These are phyloP conservation scores for Coemansia sp. DNA, from an alignment of 192 early-diverging fungal species.

Conservation along the genomic window DNA sequence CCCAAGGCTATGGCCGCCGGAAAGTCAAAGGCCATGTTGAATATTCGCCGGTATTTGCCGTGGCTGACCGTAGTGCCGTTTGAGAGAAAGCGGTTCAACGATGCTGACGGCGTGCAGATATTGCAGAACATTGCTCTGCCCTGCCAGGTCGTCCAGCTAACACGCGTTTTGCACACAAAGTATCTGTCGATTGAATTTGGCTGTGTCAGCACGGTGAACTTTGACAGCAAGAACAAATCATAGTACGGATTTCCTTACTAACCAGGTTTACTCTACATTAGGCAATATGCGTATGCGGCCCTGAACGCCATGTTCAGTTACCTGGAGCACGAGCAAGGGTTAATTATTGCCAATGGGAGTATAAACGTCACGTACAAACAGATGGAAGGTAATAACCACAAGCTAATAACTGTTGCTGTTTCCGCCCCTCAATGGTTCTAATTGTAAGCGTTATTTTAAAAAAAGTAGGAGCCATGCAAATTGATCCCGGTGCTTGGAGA, in stretches of 20 bases:
- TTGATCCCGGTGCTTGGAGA: conserved; percentile 46
- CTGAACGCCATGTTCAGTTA: conserved; percentile 37
- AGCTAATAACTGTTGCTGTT: too few relatives aligned
- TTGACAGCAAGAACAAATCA: too few relatives aligned
- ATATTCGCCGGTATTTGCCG: conserved; percentile 43
- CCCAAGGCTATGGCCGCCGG: conserved; percentile 37
- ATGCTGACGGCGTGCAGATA: conserved; percentile 20
- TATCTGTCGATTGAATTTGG: conserved; percentile 8
- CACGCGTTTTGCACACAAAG: conserved; percentile 25
- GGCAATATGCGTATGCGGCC: conserved; percentile 45
- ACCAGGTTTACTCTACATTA: background rate
- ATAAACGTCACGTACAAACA: conserved; percentile 30
- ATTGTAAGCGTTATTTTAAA: too few relatives aligned
- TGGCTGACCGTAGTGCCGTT: conserved; percentile 30
- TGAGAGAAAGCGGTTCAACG: conserved; percentile 29
- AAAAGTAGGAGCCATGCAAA: conserved; percentile 42
- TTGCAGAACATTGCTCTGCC: conserved; percentile 20
- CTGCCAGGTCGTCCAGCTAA: conserved; percentile 14
- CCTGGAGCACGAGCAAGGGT: conserved; percentile 12
- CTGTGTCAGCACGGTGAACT: background rate
- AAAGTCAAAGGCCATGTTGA: conserved; percentile 46
- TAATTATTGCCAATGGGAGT: conserved; percentile 15
- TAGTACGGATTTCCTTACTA: too few relatives aligned
- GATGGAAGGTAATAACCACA: conserved; percentile 44
- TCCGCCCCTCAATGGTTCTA: too few relatives aligned